These are phyloP conservation scores for sweet orange (Citrus sinensis) DNA, from an alignment of 345 rosid genomes.

Conservation along the genomic window DNA sequence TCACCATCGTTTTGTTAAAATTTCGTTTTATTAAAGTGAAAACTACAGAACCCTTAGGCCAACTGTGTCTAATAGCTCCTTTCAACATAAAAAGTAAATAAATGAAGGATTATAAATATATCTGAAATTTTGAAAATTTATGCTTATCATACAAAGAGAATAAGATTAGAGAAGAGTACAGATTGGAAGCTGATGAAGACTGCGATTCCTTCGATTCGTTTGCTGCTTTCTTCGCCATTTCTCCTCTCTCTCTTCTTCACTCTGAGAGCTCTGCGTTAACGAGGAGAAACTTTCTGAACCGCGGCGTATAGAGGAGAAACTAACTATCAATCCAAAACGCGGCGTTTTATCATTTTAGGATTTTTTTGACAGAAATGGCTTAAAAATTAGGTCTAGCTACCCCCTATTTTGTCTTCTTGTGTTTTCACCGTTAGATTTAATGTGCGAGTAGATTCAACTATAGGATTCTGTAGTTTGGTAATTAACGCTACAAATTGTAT, in stretches of 20 bases:
- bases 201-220: not conserved
- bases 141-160: not conserved
- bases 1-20: not conserved
- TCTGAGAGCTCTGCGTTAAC: not conserved
- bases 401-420: too few species aligned
- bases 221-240: constrained; percentile 8
- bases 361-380: not conserved
- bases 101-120: not conserved
- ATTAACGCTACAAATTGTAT: too few species aligned
- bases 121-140: not conserved
- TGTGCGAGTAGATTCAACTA: too few species aligned
- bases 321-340: not conserved
- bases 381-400: too few species aligned
- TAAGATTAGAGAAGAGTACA: not conserved
- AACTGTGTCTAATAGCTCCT: not conserved
- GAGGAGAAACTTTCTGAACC: not conserved
- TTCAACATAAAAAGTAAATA: not conserved
- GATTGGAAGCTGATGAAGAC: constrained; percentile 7
- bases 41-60: not conserved
- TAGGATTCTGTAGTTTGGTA: too few species aligned
- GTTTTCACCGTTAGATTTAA: too few species aligned
- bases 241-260: not conserved
- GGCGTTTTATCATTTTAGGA: not conserved
- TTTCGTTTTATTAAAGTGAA: not conserved
- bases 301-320: not conserved